Base-by-base conservation (phyloP, 805 yeast genomes). In the Wickerhamomyces kurtzmanii region DNA sequence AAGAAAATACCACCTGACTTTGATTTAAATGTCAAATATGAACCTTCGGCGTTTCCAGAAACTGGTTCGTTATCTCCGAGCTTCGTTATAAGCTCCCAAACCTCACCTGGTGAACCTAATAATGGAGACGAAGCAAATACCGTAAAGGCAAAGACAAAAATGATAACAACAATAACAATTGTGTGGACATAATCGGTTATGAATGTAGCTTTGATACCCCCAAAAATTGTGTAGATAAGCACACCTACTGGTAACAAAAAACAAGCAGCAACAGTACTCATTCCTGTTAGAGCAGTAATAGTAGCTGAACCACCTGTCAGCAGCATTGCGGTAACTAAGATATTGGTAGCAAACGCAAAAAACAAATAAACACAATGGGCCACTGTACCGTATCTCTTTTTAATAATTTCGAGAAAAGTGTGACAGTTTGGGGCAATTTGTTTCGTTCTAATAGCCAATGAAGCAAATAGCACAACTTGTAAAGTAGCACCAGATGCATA, bases 391-490 rank as follows among this genome's bases (percentile, higher is more conserved):
- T 83, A 87, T 36, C 97, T 65, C 1, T 74, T 78, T 41, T 69
- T 74, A 39, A 87, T 70, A 31, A 86, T 80, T 56, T 87, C 97
- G 40, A 85, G 62, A 53, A 81, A 87, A 1, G 96, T 85, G 57
- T 87, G 96, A 3, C 93, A 93, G 27, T 75, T 78, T 4, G 96
- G 96, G 10, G 96, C 95, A 39, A 76, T 72, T 48, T 78, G 79
- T 53, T 87, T 87, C 20, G 86, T 82, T 50, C 82, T 86, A 38
- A 87, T 84, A 9, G 95, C 96, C 33, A 85, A 54, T 24, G 85
- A 76, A 2, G 94, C 84, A 53, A 87, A 87, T 29, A 85, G 61
- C 14, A 85, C 76, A 40, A 87, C 81, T 51, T 87, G 96, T 31
- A 82, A 80, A 22, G 82, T 68, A 3, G 93, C 94, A 43, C 94